phyloP scores from a whole-genome alignment of 208 protist species.

The Trypanosoma theileri region DNA sequence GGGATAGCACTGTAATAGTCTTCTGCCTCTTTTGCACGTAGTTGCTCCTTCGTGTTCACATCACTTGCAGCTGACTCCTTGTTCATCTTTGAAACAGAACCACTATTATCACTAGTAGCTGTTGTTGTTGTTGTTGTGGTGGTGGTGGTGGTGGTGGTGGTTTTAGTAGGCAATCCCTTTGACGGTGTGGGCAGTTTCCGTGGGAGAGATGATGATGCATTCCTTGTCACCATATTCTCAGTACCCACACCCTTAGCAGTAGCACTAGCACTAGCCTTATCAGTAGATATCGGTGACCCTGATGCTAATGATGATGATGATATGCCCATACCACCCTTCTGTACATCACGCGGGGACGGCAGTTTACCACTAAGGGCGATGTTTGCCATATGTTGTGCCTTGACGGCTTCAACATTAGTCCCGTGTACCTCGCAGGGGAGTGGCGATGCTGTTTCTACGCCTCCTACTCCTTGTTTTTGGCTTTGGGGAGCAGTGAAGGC shows the following conservation, averaged over 20 bases:
- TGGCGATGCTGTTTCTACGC: conserved; percentile 16
- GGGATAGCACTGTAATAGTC: conserved; percentile 83
- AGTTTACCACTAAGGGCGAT: conserved; percentile 64
- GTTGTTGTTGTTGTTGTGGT: too few relatives aligned
- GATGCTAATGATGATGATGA: conserved; percentile 2
- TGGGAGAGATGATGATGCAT: conserved; percentile 17
- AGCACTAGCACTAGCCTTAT: too few relatives aligned
- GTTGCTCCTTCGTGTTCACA: conserved; percentile 5
- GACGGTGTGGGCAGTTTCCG: conserved; percentile 3
- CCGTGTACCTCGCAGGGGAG: conserved; percentile 68
- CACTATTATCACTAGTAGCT: too few relatives aligned
- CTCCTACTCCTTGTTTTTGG: conserved; percentile 30
- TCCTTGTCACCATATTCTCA: background rate
- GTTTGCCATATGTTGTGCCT: conserved; percentile 49
- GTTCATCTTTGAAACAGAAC: background rate
- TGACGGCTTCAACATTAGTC: conserved; percentile 41
- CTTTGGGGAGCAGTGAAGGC: conserved; percentile 69
- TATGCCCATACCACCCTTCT: background rate
- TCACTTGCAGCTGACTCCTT: background rate
- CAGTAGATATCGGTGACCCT: background rate
- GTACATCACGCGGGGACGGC: conserved; percentile 33
- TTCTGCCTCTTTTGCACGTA: conserved; percentile 47
- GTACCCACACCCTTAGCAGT: too few relatives aligned
- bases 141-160: too few relatives aligned
- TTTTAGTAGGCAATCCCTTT: background rate